Evolutionary conservation across 176 grass and related monocot genomes (phyloP), one percentile per base, ranked within the genome.

Genomic region (Typha latifolia): DNA sequence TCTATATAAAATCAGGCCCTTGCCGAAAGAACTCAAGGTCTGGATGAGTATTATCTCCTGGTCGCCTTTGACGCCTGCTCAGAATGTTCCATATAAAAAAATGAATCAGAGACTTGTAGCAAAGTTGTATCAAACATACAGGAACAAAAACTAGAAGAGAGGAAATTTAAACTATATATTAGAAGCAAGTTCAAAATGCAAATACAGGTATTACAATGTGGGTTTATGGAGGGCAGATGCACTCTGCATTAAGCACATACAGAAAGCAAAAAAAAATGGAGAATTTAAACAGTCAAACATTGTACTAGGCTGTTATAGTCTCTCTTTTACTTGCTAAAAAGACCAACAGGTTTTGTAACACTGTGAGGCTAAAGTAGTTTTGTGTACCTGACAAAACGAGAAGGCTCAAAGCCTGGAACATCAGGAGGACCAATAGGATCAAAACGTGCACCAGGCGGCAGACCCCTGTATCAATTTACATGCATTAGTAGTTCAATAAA

Each of bases 391-490:
- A 74, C 75, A 82, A 99, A 93, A 20, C 76, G 86, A 70, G 76
- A 77, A 70, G 86, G 94, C 32, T 93, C 94, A 76, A 99, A 93
- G 10, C 89, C 94, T 82, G 94, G 89, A 57, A 99, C 68, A 66
- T 68, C 89, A 10, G 94, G 89, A 12, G 87, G 84, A 56, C 84
- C 87, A 68, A 90, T 90, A 49, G 91, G 91, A 78, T 95, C 91
- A 47, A 79, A 95, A 19, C 91, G 78, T 12, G 72, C 77, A 59
- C 93, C 88, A 0, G 75, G 85, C 66, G 84, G 72, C 62, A 86
- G 48, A 56, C 72, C 80, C 78, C 88, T 96, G 63, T 84, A 57
- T 57, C 52, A 57, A 14, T 10, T 18, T 57, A 57, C 52, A 57
- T 20, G 52, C 19, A 57, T 57, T 20, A 57, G 52, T 57, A 57